Conservation (phyloP, 805 yeast species). For the Wickerhamomyces chaumierensis region DNA sequence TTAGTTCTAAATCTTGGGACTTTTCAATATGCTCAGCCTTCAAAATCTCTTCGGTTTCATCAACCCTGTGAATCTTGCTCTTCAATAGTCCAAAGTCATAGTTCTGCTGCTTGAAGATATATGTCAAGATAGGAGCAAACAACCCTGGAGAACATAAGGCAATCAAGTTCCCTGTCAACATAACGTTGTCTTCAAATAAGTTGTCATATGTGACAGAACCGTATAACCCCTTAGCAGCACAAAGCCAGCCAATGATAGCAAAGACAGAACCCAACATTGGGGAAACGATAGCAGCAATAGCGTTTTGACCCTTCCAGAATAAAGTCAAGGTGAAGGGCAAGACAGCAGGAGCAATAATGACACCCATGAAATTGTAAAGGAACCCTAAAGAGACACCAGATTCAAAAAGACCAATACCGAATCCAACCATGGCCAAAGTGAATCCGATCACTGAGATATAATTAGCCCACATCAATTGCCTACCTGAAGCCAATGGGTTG, state of each 20-base stretch:
- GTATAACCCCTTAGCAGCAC: conserved; percentile 32
- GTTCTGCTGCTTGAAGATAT: conserved; percentile 58
- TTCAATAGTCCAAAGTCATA: conserved; percentile 64
- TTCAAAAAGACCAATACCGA: conserved; percentile 71
- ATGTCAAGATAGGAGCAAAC: conserved; percentile 55
- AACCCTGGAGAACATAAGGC: conserved; percentile 66
- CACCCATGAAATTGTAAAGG: conserved; percentile 81
- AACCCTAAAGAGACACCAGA: conserved; percentile 83
- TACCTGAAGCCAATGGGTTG: conserved; percentile 71
- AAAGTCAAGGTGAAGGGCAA: conserved; percentile 61
- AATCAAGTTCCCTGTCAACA: conserved; percentile 82
- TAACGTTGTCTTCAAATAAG: conserved; percentile 79
- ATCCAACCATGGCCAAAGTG: conserved; percentile 62
- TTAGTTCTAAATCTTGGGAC: conserved; percentile 12
- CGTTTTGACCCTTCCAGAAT: conserved; percentile 54
- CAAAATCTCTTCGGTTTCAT: conserved; percentile 55
- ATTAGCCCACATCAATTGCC: conserved; percentile 40
- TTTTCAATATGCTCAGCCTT: conserved; percentile 27
- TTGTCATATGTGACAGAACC: conserved; percentile 34
- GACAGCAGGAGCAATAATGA: conserved; percentile 80
- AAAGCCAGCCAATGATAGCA: conserved; percentile 65
- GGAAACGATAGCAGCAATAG: conserved; percentile 56
- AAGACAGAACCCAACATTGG: conserved; percentile 70
- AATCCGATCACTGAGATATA: conserved; percentile 20
- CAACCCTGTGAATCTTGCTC: conserved; percentile 45